Percentiles rank a stretch among this genome's conserved stretches.
Evolutionary conservation across 1,284 basidiomycete species (phyloP).

Genomic region (Kwoniella shivajii): DNA sequence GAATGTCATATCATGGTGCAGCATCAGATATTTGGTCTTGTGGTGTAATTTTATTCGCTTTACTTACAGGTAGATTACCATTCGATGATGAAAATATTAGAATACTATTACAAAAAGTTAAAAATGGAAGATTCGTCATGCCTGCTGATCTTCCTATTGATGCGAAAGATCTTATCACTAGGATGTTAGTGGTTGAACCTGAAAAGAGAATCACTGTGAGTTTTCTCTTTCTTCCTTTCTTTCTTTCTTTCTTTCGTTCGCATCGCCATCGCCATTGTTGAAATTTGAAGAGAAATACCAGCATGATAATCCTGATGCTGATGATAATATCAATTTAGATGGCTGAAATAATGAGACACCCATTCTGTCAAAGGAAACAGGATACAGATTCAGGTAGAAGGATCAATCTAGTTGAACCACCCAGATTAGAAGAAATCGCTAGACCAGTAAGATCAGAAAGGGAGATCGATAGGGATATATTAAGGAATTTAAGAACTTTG

Average conservation of each 20-base stretch:
- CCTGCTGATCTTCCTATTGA: conserved; percentile 70
- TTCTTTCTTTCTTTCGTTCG: too few species aligned
- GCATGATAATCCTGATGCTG: too few species aligned
- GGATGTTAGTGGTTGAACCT: conserved; percentile 83
- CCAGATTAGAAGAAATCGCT: conserved; percentile 66
- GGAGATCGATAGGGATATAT: conserved; percentile 80
- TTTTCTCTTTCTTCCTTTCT: conserved; percentile 50
- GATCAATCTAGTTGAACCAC: conserved; percentile 59
- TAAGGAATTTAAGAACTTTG: conserved; percentile 80
- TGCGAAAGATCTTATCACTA: conserved; percentile 77
- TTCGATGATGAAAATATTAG: conserved; percentile 78
- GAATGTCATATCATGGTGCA: conserved; percentile 80
- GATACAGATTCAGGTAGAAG: conserved; percentile 49
- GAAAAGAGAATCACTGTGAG: conserved; percentile 78
- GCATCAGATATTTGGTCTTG: conserved; percentile 96
- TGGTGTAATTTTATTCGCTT: conserved; percentile 87
- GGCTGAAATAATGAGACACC: conserved; percentile 77
- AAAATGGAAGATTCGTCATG: conserved; percentile 72
- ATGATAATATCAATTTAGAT: conserved; percentile 58
- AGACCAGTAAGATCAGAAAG: conserved; percentile 62
- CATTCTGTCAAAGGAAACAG: conserved; percentile 66
- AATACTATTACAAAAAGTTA: conserved; percentile 77
- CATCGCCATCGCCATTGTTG: background rate
- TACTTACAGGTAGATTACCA: conserved; percentile 81
- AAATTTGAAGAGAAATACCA: too few species aligned